Evolutionary conservation across 2,329 filamentous ascomycete species (phyloP), one percentile per base, ranked within the genome.

Genomic region (Trichoderma pleuroti): DNA sequence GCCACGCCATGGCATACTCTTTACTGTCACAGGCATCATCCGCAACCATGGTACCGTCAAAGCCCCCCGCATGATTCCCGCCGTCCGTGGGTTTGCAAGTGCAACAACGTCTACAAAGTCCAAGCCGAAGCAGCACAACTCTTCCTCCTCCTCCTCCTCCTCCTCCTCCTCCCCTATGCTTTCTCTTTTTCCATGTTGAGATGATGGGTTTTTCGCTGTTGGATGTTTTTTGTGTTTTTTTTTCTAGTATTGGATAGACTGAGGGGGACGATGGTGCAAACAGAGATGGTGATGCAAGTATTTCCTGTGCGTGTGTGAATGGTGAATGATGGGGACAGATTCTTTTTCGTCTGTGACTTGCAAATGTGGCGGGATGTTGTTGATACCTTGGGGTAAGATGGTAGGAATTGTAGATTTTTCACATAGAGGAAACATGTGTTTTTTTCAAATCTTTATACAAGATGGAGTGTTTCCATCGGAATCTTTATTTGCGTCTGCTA

Each of bases 21-120:
- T 9, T 24, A 16, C 26, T 30, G 11, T 11, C 59, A 42, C 16
- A 14, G 10, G 4, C 46, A 24, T 34, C 12, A 30, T 21, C 36
- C 18, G 21, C 6, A 36, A 14, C 4, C 49, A 16, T 46, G 18
- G 9, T 4, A 1, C 42, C 5, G 8, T 5, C 14, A n/a, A 18
- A 16, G 5, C 28, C n/a, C 11, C 36, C n/a, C 21, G 21, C 11
- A 10, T 62, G 21, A 70, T 30, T 1, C 18, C 56, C 24, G 4
- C 56, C 7, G 5, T 30, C 39, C 60, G 60, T 10, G 28, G 10
- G 14, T 36, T 70, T 61, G 49, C 46, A 26, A 70, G 59, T 11
- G 21, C 67, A 54, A 26, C 67, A 54, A n/a, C 84, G 39, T 78
- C 82, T 30, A 9, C 57, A 8, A 39, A 39, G 10, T 3, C 60